phyloP scores from a whole-genome alignment of 306 rosid genomes.

The Betula pendula region DNA sequence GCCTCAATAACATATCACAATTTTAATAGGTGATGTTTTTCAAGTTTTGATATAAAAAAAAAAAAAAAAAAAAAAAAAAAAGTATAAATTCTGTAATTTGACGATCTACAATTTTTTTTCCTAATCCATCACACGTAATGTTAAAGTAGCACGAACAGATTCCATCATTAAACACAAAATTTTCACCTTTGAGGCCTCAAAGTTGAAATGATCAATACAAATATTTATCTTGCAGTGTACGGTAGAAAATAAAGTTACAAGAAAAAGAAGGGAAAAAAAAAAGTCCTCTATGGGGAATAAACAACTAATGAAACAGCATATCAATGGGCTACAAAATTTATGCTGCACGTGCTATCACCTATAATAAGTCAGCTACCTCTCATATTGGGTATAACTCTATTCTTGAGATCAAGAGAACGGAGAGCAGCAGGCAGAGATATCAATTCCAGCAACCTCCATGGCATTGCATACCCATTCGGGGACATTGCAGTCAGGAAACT shows the following conservation, averaged over 20 bases:
- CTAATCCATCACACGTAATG: no score
- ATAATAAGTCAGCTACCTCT: constrained; percentile 23
- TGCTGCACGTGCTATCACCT: constrained; percentile 36
- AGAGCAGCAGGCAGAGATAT: constrained; percentile 81
- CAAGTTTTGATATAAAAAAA: no score
- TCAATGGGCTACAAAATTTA: constrained; percentile 50
- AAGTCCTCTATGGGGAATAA: constrained; percentile 7
- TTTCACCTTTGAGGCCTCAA: not conserved
- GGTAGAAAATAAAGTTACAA: not conserved
- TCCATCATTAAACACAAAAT: not conserved
- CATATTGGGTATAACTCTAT: not conserved
- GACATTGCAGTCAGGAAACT: constrained; percentile 87
- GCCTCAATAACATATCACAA: no score
- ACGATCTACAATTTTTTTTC: no score
- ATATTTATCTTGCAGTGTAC: not conserved
- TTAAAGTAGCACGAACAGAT: not conserved
- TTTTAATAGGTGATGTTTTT: no score
- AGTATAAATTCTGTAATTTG: no score
- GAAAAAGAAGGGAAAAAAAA: constrained; percentile 4
- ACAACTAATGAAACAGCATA: constrained; percentile 39
- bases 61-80: no score
- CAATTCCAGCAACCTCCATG: constrained; percentile 96
- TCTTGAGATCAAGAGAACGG: constrained; percentile 37
- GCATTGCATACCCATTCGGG: constrained; percentile 96
- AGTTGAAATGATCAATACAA: not conserved